Evolutionary conservation across 176 grass and related monocot species (phyloP).

Genomic region (Ensete glaucum): DNA sequence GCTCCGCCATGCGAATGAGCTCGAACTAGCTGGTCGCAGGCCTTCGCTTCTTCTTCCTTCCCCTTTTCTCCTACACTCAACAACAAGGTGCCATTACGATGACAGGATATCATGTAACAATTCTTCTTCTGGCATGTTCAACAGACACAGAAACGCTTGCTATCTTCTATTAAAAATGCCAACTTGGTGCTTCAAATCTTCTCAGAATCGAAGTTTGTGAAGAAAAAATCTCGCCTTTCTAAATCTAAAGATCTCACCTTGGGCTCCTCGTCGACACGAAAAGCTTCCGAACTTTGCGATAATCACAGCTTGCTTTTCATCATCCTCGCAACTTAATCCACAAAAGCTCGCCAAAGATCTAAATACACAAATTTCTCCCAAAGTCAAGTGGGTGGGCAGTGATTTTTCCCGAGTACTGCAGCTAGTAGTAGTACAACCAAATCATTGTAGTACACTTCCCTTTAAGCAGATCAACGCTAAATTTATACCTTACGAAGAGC

Average conservation of each 20-base stretch:
- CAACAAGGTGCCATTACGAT: background rate
- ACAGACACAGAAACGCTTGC: background rate
- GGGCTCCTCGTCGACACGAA: background rate
- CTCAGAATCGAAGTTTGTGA: background rate
- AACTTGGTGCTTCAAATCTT: background rate
- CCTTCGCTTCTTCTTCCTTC: background rate
- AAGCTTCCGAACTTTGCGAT: background rate
- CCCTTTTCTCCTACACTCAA: background rate
- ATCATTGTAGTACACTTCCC: background rate
- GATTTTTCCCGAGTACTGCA: background rate
- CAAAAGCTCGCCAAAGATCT: background rate
- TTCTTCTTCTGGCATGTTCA: background rate
- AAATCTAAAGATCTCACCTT: background rate
- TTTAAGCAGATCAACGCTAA: too few relatives aligned
- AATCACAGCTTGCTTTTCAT: background rate
- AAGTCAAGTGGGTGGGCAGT: background rate
- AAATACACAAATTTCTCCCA: background rate
- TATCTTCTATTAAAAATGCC: background rate
- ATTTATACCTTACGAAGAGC: too few relatives aligned
- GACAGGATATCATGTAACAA: background rate
- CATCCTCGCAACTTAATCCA: background rate
- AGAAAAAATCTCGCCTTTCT: background rate
- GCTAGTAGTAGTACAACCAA: background rate
- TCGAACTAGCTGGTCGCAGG: background rate
- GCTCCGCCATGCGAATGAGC: slow-evolving; percentile 24